Evolutionary conservation across 345 rosid genomes (phyloP), one percentile per base, ranked within the genome.

Genomic region (Arabis hirsuta): DNA sequence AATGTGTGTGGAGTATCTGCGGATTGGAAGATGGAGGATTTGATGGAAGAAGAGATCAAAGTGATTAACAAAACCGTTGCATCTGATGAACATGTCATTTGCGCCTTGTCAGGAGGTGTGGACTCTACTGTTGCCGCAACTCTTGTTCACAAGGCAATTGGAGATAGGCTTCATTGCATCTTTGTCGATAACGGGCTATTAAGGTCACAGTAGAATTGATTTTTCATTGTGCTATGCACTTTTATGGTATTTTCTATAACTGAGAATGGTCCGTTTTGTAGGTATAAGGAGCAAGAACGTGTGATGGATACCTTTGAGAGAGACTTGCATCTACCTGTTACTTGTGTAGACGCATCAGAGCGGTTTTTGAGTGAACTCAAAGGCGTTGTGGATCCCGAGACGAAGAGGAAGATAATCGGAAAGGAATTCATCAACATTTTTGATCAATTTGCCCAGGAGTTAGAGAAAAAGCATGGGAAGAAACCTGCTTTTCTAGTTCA

Each of bases 61-160:
- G 85, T 77, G 54, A 87, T 95, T 72, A 90, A 81, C 20, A 71
- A 71, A 62, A 81, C 83, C 0, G 88, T 95, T 60, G 91, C 83
- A 27, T 80, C 90, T 19, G 92, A 87, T 53, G 98, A 92, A 11
- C 98, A 87, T 67, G 98, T 88, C 71, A 95, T 95, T 11, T 95
- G 99, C 72, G 99, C 98, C 2, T 77, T 95, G 38, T 95, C 97
- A 0, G 99, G 99, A 26, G 98, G 99, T 48, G 99, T 95, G 36
- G 99, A 95, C 84, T 95, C 99, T 46, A 88, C 99, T 31, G 98
- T 95, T 78, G 98, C 98, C 0, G 99, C 98, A 13, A 88, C 96
- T 71, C 96, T 95, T 80, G 97, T 95, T 77, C 97, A 92, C 66
- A 90, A 81, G 81, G 98, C 99, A 38, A 95, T 95, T 73, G 97